phyloP scores from a whole-genome alignment of 108 stramenopile genomes.

The Parietichytrium sp. region DNA sequence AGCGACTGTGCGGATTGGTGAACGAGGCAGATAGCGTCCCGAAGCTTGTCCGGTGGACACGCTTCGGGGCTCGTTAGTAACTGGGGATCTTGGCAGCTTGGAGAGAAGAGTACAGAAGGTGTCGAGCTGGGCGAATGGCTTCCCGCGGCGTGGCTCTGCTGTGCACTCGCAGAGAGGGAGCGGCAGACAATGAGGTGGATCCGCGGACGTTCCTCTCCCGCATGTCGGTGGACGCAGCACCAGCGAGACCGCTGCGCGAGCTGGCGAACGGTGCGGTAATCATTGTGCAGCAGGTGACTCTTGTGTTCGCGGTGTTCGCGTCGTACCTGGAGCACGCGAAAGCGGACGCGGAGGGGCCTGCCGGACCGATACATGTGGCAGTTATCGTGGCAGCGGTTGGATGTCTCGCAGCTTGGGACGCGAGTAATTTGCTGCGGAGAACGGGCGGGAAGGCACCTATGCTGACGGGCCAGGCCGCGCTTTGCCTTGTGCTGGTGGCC shows the following conservation, averaged over 20 bases:
- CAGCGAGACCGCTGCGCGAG: neutral
- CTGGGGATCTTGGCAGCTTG: no score
- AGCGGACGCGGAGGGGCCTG: neutral
- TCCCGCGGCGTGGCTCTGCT: no score
- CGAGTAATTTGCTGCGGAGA: neutral
- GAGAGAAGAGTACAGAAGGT: no score
- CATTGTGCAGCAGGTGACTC: neutral
- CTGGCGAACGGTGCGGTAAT: neutral
- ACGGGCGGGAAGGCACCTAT: neutral
- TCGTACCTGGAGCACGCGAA: neutral
- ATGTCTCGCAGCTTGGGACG: neutral
- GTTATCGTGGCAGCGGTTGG: neutral
- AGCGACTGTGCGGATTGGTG: no score
- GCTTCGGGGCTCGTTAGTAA: no score
- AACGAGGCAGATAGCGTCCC: no score
- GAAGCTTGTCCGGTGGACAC: no score
- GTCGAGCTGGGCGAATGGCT: no score
- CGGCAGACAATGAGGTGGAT: neutral
- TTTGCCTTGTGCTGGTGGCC: neutral
- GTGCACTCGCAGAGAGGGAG: no score
- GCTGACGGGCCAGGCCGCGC: neutral
- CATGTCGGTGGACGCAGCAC: neutral
- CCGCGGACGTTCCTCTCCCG: neutral
- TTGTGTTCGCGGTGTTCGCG: neutral
- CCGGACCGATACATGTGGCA: neutral